Conservation (phyloP, 305 asterid species). For the Nicotiana rustica region DNA sequence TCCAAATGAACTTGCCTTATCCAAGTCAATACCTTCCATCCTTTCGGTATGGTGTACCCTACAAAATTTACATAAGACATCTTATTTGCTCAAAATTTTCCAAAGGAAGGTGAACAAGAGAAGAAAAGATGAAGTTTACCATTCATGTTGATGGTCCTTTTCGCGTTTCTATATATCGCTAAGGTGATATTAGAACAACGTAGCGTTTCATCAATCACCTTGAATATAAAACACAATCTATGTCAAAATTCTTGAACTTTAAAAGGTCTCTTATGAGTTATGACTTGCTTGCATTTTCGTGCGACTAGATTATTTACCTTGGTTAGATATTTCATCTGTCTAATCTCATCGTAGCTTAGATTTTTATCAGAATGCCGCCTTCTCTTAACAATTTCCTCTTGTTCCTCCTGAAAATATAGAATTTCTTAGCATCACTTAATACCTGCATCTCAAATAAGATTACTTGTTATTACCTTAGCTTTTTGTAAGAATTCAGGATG, state of each 20-base stretch:
- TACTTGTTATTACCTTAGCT: constrained; percentile 66
- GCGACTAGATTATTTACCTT: constrained; percentile 50
- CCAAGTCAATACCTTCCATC: constrained; percentile 90
- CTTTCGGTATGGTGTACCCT: constrained; percentile 84
- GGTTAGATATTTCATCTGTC: constrained; percentile 71
- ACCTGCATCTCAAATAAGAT: too few species aligned
- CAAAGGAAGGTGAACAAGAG: neutral
- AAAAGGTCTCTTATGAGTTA: neutral
- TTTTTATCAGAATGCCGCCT: constrained; percentile 62
- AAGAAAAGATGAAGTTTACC: constrained; percentile 41
- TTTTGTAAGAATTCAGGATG: constrained; percentile 60
- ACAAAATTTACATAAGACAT: constrained; percentile 18
- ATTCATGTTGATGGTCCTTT: constrained; percentile 61
- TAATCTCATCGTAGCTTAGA: constrained; percentile 65
- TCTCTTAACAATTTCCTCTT: constrained; percentile 65
- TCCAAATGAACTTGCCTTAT: constrained; percentile 75
- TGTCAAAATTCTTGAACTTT: neutral
- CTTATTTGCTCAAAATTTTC: neutral
- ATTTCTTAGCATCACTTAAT: neutral
- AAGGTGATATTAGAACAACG: constrained; percentile 72
- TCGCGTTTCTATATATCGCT: constrained; percentile 72
- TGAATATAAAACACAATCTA: neutral
- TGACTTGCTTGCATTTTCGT: neutral
- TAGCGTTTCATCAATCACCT: constrained; percentile 91
- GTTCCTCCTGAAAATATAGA: constrained; percentile 65